Base-by-base conservation (phyloP, 257 asterid genomes). In the Henckelia pumila region DNA sequence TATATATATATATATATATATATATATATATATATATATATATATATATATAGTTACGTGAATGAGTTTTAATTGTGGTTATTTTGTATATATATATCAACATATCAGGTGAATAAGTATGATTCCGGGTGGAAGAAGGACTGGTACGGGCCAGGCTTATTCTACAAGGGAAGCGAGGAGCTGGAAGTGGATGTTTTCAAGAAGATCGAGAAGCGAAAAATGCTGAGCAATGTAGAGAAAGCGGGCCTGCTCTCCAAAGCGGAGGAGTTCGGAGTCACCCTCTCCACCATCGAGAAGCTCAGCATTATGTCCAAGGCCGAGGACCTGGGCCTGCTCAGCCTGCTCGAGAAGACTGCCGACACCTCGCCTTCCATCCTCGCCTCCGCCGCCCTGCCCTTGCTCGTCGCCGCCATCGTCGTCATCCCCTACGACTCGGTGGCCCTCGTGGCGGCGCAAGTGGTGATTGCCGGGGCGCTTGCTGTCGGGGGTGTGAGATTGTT, bases 111-210 rank as follows among this genome's bases (percentile, higher is more conserved):
- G 68, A 88, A 93, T 60, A 93, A 88, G 75, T 86, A 74, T 26
- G 98, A 93, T 20, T 10, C 69, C 1, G 63, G 33, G 6, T 93
- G 98, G 98, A 71, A 82, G 59, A 89, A 90, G 47, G 67, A 88
- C 66, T 93, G 98, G 98, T 93, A 81, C 56, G 98, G 97, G 0
- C 82, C 95, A 0, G 97, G 98, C 22, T 7, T 93, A 33, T 93
- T 93, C 83, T 85, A 83, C 63, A 97, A 92, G 73, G 96, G 94
- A 23, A 77, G 88, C 49, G 90, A 93, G 63, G 90, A 77, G 22
- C 83, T 83, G 1, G 94, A 88, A 14, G 84, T 93, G 14, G 95
- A 90, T 66, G 96, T 93, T 1, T 83, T 85, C 88, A 93, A 86
- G 75, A 90, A 86, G 81, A 73, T 93, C n/a, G 96, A 93, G 70